Evolutionary conservation across 176 grass and related monocot species (phyloP), one percentile per base, ranked within the genome.

Genomic region (Rhynchospora pubera): DNA sequence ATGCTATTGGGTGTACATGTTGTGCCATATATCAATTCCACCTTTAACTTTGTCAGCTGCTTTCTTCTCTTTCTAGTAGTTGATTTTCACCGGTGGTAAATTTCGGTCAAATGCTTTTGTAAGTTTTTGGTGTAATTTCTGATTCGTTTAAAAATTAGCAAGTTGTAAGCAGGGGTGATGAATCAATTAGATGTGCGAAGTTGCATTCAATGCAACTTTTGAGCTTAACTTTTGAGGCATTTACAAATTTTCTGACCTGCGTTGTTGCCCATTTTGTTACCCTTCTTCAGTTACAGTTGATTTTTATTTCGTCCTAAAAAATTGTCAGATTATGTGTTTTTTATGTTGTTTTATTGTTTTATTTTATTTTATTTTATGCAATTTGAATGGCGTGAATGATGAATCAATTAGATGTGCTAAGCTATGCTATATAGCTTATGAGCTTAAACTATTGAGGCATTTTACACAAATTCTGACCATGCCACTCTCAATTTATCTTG

Each of bases 31-130:
- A 76, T 21, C 10, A 16, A 55, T 12, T 76, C 71, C 71, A 30
- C 71, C 71, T 76, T 53, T 76, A 76, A 76, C 71, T 76, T 76
- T 76, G 71, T 76, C 47, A 53, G 47, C 71, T 76, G 47, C 71
- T 76, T 52, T 50, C 23, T 76, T 6, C 12, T 15, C 3, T 76
- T 43, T 76, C 21, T 24, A 12, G 71, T 11, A 76, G 71, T 76
- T 76, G 71, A 76, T 76, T 76, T 76, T 76, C 71, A 76, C 71
- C 4, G 68, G 68, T 72, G 68, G 71, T 76, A 76, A 76, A 76
- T 53, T 76, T 30, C 6, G 18, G 11, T 13, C 23, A 22, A 2
- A 9, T 46, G 2, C 1, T 32, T 3, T 3, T 67, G 0, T 46
- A 45, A 19, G 34, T 45, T 72, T 67, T 72, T 4, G 9, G 3